Conservation (phyloP, 2,329 filamentous ascomycete species). For the Pseudogymnoascus sp. region DNA sequence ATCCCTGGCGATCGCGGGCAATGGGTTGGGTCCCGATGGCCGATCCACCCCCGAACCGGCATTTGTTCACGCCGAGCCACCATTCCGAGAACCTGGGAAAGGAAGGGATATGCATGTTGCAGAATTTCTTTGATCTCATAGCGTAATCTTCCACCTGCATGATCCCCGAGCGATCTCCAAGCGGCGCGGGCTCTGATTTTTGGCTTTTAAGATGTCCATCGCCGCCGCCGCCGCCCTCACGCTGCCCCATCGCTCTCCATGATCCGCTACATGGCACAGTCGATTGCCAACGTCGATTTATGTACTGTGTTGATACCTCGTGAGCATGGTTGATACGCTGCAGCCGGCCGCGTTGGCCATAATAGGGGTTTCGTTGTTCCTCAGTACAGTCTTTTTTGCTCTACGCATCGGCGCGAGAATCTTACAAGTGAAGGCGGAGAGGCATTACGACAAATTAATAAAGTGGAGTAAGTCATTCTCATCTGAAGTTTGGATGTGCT, state of each 20-base stretch:
- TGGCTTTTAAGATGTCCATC: conserved; percentile 7
- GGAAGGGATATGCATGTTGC: background rate
- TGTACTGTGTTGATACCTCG: background rate
- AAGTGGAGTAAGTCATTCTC: conserved; percentile 21
- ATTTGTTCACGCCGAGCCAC: background rate
- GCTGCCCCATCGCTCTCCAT: background rate
- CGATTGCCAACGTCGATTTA: conserved; percentile 5
- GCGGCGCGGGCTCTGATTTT: background rate
- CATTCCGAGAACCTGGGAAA: conserved; percentile 5
- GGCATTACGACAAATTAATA: conserved; percentile 4
- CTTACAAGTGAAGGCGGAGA: background rate
- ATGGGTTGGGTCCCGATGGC: background rate
- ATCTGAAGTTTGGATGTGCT: conserved; percentile 17
- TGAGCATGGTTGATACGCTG: conserved; percentile 11
- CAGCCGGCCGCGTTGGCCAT: conserved; percentile 9
- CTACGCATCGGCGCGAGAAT: conserved; percentile 9
- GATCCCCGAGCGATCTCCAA: background rate
- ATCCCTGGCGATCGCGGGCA: background rate
- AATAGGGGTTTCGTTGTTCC: conserved; percentile 3
- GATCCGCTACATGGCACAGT: conserved; percentile 5
- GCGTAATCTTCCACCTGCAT: background rate
- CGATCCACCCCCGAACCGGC: background rate
- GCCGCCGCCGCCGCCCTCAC: background rate
- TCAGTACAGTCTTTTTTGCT: conserved; percentile 7
- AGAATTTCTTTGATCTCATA: background rate